Base-by-base conservation (phyloP, 257 asterid species). In the Apocynum venetum region DNA sequence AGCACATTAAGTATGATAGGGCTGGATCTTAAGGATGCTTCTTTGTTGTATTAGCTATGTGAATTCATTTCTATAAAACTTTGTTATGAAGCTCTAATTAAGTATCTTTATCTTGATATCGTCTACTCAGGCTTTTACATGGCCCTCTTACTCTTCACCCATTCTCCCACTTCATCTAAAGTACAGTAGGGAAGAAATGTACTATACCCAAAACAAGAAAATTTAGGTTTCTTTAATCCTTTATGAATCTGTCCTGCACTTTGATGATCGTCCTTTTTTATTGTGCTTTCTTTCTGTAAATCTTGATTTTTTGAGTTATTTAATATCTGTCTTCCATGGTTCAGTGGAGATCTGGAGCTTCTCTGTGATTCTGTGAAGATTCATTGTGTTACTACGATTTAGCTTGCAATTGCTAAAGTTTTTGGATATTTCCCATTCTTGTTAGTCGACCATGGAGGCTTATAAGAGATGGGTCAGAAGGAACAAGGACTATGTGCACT, bases 261-360 rank as follows among this genome's bases (percentile, higher is more conserved):
- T 66, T 66, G 51, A 15, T 65, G 71, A 40, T 31, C 31, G 17
- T 66, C 51, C 72, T 14, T 41, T 4, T 19, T 40, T 40, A 20
- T 38, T 35, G 7, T 10, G 76, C n/a, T 52, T 12, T 25, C 6
- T 49, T 20, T 52, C 13, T 72, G 20, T 51, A 9, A n/a, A 47
- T 52, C 8, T 35, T 53, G 38, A 12, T 47, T 25, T 47, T 71
- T 44, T 71, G 59, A 25, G 46, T 48, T 49, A 14, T 35, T 48
- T 51, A 71, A n/a, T 52, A 25, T 51, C 46, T 17, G 43, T 46
- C 2, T 72, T 35, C 64, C 57, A 25, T 36, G 46, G 25, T 35
- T 12, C 85, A 96, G 99, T 56, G 98, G 98, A 44, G 98, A 97
- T 63, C 86, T 92, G 86, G 99, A 95, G 83, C 97, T 95, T 85